Base-by-base conservation (phyloP, 208 protist species). In the Leishmania braziliensis region DNA sequence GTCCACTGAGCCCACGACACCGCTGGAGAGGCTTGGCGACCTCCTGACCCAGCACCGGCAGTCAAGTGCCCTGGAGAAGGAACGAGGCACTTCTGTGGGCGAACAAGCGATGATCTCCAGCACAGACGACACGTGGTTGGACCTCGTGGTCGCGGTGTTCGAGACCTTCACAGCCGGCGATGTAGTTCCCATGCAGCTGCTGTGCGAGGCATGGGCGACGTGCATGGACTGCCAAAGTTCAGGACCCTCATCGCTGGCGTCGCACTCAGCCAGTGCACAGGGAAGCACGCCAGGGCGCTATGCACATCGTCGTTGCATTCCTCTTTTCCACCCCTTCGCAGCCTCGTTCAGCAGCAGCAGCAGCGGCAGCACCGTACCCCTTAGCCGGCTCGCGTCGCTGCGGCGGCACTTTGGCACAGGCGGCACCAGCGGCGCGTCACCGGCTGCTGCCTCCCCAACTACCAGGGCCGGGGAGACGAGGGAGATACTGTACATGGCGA, bases 401-500 rank as follows among this genome's bases (percentile, higher is more conserved):
- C 82, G 77, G 68, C 68, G 29, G 60, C 73, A 75, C 9, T 62
- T 77, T 2, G 16, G 56, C 39, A 20, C 29, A 33, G 18, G 58
- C 18, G 6, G 5, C 46, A 14, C 33, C 0, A 43, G 71, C 43
- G 29, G 26, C 80, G 46, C 78, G 70, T 14, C 33, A 79, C 23
- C 56, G 8, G 26, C 18, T 1, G 3, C 68, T 33, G 3, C 8
- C 46, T 18, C 18, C 14, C 20, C 66, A 46, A 3, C n/a, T 26
- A 5, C 46, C 23, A 51, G n/a, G 23, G 26, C n/a, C 36, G 36
- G 29, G 3, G 18, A 29, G 56, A 56, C 8, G 39, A 66, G 43
- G 51, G 62, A 50, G 75, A 75, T 84, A 14, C 10, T 84, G 53
- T 43, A 78, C 80, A 78, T 95, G 86, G 87, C 86, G 3, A 83